Conservation (phyloP, 2,329 filamentous ascomycete genomes). For the Fusarium sp. region DNA sequence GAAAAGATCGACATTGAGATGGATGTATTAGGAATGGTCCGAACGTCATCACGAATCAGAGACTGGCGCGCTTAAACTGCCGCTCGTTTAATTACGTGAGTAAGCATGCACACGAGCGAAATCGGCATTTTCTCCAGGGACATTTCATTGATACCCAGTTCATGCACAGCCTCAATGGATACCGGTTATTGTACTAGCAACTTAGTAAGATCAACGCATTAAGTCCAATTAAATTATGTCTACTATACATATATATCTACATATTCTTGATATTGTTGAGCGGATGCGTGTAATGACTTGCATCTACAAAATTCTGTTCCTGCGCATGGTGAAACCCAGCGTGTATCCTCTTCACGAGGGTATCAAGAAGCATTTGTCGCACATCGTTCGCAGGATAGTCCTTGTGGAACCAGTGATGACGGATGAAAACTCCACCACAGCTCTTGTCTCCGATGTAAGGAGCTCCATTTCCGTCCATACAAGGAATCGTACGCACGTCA, state of each 20-base stretch:
- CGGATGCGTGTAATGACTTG: constrained; percentile 14
- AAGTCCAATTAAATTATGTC: neutral
- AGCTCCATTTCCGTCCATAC: constrained; percentile 44
- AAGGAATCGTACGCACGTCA: constrained; percentile 39
- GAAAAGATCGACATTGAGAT: neutral
- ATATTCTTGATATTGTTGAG: constrained; percentile 1
- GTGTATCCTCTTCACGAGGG: constrained; percentile 10
- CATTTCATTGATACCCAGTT: neutral
- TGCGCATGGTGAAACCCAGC: constrained; percentile 16
- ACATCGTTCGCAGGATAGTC: constrained; percentile 19
- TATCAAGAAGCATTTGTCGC: constrained; percentile 4
- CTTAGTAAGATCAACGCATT: too few species aligned
- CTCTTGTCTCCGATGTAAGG: constrained; percentile 39
- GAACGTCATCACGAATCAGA: neutral
- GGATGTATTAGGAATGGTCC: neutral
- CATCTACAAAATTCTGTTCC: constrained; percentile 12
- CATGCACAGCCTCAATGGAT: neutral
- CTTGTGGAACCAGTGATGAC: constrained; percentile 41
- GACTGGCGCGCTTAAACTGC: neutral
- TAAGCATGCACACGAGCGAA: neutral
- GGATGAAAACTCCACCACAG: constrained; percentile 43
- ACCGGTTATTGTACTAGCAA: neutral
- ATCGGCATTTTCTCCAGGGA: too few species aligned
- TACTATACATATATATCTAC: neutral
- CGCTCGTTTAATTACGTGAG: neutral